Evolutionary conservation across 345 rosid genomes (phyloP).

Genomic region (Pistacia vera): DNA sequence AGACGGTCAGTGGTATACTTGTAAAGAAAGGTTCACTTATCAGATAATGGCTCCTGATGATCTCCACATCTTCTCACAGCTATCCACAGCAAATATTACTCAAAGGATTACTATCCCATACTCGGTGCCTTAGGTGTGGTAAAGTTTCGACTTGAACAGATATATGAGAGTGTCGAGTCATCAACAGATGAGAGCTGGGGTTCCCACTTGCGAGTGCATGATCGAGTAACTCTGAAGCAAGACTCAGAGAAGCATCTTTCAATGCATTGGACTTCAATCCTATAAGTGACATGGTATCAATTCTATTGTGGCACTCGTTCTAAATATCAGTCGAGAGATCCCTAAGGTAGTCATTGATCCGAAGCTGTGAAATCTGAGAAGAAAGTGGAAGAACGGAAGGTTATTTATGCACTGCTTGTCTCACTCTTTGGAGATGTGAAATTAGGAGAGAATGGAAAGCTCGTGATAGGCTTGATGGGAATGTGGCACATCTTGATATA

Average conservation of each 20-base stretch:
- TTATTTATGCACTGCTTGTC: slow-evolving; percentile 71
- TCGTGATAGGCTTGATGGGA: slow-evolving; percentile 73
- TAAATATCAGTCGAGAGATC: slow-evolving; percentile 73
- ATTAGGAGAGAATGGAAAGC: slow-evolving; percentile 73
- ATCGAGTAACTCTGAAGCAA: slow-evolving; percentile 72
- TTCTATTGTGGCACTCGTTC: slow-evolving; percentile 79
- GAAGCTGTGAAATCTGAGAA: slow-evolving; percentile 57
- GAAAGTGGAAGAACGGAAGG: slow-evolving; percentile 73
- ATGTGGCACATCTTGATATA: slow-evolving; percentile 74
- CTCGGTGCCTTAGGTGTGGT: slow-evolving; percentile 82
- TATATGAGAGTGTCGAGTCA: slow-evolving; percentile 77
- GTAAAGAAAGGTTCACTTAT: slow-evolving; percentile 94
- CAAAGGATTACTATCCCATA: slow-evolving; percentile 86
- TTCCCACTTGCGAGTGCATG: slow-evolving; percentile 68
- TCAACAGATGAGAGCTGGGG: slow-evolving; percentile 72
- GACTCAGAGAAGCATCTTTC: slow-evolving; percentile 88
- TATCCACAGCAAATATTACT: slow-evolving; percentile 77
- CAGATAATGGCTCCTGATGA: slow-evolving; percentile 99
- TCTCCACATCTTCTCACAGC: slow-evolving; percentile 93
- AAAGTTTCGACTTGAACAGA: slow-evolving; percentile 80
- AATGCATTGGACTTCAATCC: slow-evolving; percentile 86
- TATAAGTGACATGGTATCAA: slow-evolving; percentile 89
- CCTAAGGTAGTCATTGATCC: slow-evolving; percentile 71
- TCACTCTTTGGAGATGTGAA: slow-evolving; percentile 95
- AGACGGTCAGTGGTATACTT: slow-evolving; percentile 69